Conservation (phyloP, 2,329 filamentous ascomycete species). For the Beauveria asiatica region DNA sequence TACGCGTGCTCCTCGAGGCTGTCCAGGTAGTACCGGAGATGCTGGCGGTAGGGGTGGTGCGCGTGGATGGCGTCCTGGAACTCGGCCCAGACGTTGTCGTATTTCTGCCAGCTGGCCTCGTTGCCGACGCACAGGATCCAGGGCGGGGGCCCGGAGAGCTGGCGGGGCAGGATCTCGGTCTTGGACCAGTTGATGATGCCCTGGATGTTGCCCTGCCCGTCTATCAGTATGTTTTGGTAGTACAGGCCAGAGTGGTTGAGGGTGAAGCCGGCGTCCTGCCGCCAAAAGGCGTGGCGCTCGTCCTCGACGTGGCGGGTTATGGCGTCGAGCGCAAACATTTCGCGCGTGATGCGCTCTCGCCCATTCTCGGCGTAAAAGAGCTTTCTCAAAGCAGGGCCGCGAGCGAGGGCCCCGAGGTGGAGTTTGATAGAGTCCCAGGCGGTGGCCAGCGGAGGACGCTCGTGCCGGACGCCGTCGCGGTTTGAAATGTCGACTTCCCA, state of each 20-base stretch:
- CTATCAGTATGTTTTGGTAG: neutral
- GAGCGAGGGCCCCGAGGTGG: neutral
- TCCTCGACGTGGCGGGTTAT: neutral
- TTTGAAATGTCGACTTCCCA: neutral
- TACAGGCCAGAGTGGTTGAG: neutral
- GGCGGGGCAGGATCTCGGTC: neutral
- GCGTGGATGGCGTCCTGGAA: neutral
- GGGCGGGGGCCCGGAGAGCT: neutral
- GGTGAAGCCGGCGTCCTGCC: neutral
- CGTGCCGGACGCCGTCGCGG: neutral
- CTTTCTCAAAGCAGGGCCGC: neutral
- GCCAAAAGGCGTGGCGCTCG: neutral
- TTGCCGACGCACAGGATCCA: neutral
- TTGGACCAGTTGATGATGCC: neutral
- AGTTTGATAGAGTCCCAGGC: neutral
- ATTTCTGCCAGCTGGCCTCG: neutral
- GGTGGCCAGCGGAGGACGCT: neutral
- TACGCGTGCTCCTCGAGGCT: too few relatives aligned
- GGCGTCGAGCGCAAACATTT: neutral
- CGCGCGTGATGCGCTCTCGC: neutral
- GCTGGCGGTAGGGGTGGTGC: neutral
- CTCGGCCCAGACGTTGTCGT: neutral
- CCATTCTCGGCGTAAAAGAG: neutral
- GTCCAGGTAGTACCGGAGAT: neutral
- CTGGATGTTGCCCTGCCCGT: neutral